Conservation (phyloP, 1,139 yeast genomes). For the Candida tetrigidarum region DNA sequence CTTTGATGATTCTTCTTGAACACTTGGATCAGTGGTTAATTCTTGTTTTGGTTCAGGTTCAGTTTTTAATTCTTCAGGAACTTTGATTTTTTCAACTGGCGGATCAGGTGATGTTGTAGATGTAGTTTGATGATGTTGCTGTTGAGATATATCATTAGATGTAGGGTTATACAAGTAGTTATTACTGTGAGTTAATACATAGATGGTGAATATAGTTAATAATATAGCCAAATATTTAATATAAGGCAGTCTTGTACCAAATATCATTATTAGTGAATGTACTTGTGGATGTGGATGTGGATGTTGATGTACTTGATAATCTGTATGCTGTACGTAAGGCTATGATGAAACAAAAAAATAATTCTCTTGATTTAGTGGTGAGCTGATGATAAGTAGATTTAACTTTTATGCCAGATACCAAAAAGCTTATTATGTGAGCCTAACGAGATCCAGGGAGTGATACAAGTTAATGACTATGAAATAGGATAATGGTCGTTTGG, state of each 20-base stretch:
- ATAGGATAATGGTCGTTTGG: too few species aligned
- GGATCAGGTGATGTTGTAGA: slow-evolving; percentile 1
- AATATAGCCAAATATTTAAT: slow-evolving; percentile 15
- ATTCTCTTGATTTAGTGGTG: too few species aligned
- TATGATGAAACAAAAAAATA: too few species aligned
- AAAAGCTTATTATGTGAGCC: too few species aligned
- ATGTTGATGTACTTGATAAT: too few species aligned
- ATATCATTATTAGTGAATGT: background rate
- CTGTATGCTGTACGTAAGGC: slow-evolving; percentile 15
- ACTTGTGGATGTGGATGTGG: background rate
- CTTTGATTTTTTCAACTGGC: slow-evolving; percentile 6
- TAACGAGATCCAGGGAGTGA: too few species aligned
- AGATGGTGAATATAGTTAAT: slow-evolving; percentile 13
- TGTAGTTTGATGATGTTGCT: slow-evolving; percentile 5
- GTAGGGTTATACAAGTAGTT: background rate
- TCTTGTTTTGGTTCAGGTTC: slow-evolving; percentile 8
- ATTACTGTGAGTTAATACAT: slow-evolving; percentile 12
- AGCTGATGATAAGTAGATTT: too few species aligned
- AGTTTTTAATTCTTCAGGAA: slow-evolving; percentile 10
- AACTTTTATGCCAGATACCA: too few species aligned
- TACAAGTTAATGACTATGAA: too few species aligned
- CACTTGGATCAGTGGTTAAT: slow-evolving; percentile 1
- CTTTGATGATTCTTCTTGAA: background rate
- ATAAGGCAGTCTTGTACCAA: slow-evolving; percentile 13
- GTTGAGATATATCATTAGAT: background rate